Conservation (phyloP, 306 rosid genomes). For the Aeschynomene evenia region DNA sequence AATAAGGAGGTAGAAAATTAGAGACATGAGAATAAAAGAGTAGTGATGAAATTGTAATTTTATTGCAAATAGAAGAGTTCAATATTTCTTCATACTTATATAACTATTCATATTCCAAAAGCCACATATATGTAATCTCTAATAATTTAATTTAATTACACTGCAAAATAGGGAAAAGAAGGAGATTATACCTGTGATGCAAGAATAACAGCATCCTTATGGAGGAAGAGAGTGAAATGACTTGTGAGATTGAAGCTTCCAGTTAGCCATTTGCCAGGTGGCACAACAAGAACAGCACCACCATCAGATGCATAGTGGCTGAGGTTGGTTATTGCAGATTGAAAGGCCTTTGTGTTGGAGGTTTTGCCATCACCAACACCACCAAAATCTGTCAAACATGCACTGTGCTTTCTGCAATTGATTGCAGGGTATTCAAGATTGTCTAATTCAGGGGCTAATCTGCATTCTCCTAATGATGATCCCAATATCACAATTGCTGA, state of each 20-base stretch:
- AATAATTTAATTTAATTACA: too few relatives aligned
- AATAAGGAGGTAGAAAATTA: not conserved
- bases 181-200: slow-evolving; percentile 49
- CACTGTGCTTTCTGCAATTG: slow-evolving; percentile 54
- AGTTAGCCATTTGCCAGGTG: slow-evolving; percentile 68
- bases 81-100: too few relatives aligned
- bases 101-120: too few relatives aligned
- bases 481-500: slow-evolving; percentile 12
- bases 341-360: slow-evolving; percentile 58
- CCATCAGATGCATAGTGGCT: slow-evolving; percentile 45
- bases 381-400: slow-evolving; percentile 59
- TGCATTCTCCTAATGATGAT: slow-evolving; percentile 19
- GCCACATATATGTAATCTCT: too few relatives aligned
- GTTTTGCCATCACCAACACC: slow-evolving; percentile 67
- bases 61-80: too few relatives aligned
- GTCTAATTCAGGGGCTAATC: not conserved
- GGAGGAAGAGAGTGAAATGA: slow-evolving; percentile 68
- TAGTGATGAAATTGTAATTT: not conserved
- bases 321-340: slow-evolving; percentile 45
- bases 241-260: slow-evolving; percentile 75
- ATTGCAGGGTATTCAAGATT: slow-evolving; percentile 24
- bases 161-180: not conserved
- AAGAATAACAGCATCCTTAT: slow-evolving; percentile 54
- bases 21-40: not conserved
- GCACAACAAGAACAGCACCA: slow-evolving; percentile 57